phyloP scores from a whole-genome alignment of 345 rosid species.

The Gossypium herbaceum region DNA sequence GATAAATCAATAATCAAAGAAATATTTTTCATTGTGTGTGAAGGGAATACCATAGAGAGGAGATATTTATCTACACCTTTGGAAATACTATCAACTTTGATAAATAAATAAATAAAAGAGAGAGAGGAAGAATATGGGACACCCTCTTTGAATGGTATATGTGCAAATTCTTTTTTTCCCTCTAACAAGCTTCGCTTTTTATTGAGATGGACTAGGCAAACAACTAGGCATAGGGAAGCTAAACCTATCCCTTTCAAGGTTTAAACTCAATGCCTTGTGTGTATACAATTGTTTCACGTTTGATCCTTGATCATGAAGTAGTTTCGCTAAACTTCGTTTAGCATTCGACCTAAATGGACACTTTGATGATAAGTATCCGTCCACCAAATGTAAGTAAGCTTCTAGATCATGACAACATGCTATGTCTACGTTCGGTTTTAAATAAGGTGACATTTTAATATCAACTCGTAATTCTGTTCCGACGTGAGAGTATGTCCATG shows the following conservation, averaged over 20 bases:
- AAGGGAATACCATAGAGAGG: no score
- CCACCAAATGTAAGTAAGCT: constrained; percentile 78
- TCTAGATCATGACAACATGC: constrained; percentile 88
- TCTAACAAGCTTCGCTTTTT: neutral
- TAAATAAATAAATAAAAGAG: no score
- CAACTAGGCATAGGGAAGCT: constrained; percentile 26
- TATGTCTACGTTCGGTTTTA: constrained; percentile 54
- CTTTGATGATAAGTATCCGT: constrained; percentile 66
- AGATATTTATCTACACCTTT: no score
- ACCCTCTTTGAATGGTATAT: neutral
- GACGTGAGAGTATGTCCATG: constrained; percentile 61
- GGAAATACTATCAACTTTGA: no score
- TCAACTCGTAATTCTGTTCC: constrained; percentile 64
- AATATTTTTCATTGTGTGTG: no score
- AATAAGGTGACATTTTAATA: constrained; percentile 65
- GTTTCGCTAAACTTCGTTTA: constrained; percentile 72
- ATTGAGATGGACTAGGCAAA: constrained; percentile 59
- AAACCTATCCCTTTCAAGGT: constrained; percentile 33
- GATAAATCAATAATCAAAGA: no score
- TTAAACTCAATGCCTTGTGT: constrained; percentile 53
- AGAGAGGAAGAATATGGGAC: neutral
- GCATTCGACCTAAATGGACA: constrained; percentile 93
- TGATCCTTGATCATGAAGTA: constrained; percentile 67
- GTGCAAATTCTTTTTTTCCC: neutral
- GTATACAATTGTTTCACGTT: constrained; percentile 81